phyloP scores from a whole-genome alignment of 805 yeast species.

The Lachancea fermentati region DNA sequence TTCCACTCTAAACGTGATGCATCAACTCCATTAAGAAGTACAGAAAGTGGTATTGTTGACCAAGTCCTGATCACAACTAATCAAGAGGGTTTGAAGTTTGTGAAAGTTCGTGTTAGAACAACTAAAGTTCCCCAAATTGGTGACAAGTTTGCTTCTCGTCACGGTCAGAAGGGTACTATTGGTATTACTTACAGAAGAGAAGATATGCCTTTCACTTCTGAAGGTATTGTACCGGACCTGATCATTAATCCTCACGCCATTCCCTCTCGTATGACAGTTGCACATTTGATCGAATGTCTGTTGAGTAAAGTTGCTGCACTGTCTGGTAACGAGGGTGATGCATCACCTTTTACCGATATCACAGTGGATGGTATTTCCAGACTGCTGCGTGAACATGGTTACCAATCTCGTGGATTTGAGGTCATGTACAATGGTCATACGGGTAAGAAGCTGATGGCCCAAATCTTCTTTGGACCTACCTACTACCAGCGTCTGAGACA shows the following conservation, averaged over 20 bases:
- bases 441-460: slow-evolving; percentile 96
- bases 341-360: slow-evolving; percentile 97
- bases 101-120: slow-evolving; percentile 97
- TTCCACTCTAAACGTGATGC: slow-evolving; percentile 99
- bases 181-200: slow-evolving; percentile 98
- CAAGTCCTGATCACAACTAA: slow-evolving; percentile 95
- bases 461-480: slow-evolving; percentile 98
- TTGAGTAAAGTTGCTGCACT: slow-evolving; percentile 90
- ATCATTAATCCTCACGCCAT: slow-evolving; percentile 98
- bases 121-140: slow-evolving; percentile 99
- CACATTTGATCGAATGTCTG: slow-evolving; percentile 97
- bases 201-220: slow-evolving; percentile 96
- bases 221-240: slow-evolving; percentile 95
- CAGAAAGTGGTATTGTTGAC: slow-evolving; percentile 97
- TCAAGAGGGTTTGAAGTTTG: slow-evolving; percentile 96
- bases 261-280: slow-evolving; percentile 99
- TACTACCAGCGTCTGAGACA: slow-evolving; percentile 98
- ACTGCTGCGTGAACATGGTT: slow-evolving; percentile 89
- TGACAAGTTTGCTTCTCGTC: slow-evolving; percentile 98
- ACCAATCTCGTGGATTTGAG: slow-evolving; percentile 97
- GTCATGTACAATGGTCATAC: slow-evolving; percentile 99
- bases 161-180: slow-evolving; percentile 99
- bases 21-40: slow-evolving; percentile 91
- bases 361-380: slow-evolving; percentile 96
- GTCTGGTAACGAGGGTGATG: slow-evolving; percentile 97